phyloP scores from a whole-genome alignment of 2,329 filamentous ascomycete species.

The Scytalidium lignicola region DNA sequence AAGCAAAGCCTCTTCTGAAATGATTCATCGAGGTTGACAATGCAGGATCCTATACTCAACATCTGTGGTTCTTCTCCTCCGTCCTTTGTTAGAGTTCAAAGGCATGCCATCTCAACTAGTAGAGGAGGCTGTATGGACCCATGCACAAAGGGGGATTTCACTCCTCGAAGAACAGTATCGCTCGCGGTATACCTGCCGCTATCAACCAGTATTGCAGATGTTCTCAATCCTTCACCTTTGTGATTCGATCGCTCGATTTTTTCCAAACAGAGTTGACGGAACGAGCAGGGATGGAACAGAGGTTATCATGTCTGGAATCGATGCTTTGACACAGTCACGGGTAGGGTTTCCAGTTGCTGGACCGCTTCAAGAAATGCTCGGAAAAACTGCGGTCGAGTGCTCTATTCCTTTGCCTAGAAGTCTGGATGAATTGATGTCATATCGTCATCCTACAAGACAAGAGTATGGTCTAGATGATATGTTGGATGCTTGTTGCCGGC shows the following conservation, averaged over 20 bases:
- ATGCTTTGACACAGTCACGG: slow-evolving; percentile 22
- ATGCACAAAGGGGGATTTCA: slow-evolving; percentile 26
- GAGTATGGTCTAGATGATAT: slow-evolving; percentile 24
- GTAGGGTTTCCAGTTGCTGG: slow-evolving; percentile 25
- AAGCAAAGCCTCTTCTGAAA: slow-evolving; percentile 9
- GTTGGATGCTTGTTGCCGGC: slow-evolving; percentile 26
- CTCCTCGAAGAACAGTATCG: slow-evolving; percentile 26
- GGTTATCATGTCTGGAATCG: slow-evolving; percentile 24
- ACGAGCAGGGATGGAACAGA: slow-evolving; percentile 18
- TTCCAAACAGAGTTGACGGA: slow-evolving; percentile 18
- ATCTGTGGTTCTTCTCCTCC: slow-evolving; percentile 25
- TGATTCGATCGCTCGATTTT: slow-evolving; percentile 26
- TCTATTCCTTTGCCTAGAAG: slow-evolving; percentile 17
- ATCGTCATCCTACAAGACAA: slow-evolving; percentile 4
- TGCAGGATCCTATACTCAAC: slow-evolving; percentile 26
- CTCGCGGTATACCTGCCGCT: slow-evolving; percentile 23
- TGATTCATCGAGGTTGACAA: slow-evolving; percentile 10
- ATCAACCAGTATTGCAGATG: slow-evolving; percentile 29
- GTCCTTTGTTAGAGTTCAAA: slow-evolving; percentile 24
- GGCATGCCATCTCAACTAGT: slow-evolving; percentile 18
- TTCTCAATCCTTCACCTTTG: slow-evolving; percentile 27
- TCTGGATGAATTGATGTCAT: slow-evolving; percentile 13
- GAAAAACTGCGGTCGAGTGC: slow-evolving; percentile 18
- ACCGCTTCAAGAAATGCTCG: slow-evolving; percentile 26
- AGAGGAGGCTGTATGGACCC: slow-evolving; percentile 22